A percentile compares a stretch with the other conserved stretches of the same genome.
phyloP scores from a whole-genome alignment of 371 early-diverging fungal species.

The Mucor velutinosus region DNA sequence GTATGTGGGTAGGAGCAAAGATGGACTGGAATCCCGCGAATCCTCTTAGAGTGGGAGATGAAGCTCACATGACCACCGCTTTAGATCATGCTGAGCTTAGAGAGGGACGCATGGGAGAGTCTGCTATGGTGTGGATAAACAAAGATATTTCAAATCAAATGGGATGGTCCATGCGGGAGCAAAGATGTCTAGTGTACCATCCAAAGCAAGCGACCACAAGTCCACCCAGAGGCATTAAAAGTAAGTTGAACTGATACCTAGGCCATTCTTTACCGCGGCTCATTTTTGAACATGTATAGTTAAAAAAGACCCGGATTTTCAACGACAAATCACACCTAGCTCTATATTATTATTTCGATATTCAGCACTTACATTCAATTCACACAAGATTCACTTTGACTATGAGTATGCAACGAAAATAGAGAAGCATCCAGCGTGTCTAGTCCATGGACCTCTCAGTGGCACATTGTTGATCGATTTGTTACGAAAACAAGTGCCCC shows the following conservation, averaged over 20 bases:
- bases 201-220: slow-evolving; percentile 20
- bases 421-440: slow-evolving; percentile 75
- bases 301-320: slow-evolving; percentile 57
- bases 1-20: slow-evolving; percentile 88
- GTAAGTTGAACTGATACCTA: not conserved
- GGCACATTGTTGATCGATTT: slow-evolving; percentile 71
- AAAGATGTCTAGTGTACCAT: slow-evolving; percentile 73
- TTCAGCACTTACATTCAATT: slow-evolving; percentile 86
- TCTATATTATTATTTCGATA: slow-evolving; percentile 80
- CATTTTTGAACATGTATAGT: slow-evolving; percentile 23
- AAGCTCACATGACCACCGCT: slow-evolving; percentile 55
- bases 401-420: slow-evolving; percentile 63
- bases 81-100: slow-evolving; percentile 58
- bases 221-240: slow-evolving; percentile 2
- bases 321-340: slow-evolving; percentile 54
- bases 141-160: slow-evolving; percentile 63
- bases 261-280: not conserved
- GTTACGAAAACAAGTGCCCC: slow-evolving; percentile 44
- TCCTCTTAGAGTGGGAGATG: slow-evolving; percentile 64
- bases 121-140: slow-evolving; percentile 72
- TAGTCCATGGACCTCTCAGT: slow-evolving; percentile 88
- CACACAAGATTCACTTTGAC: slow-evolving; percentile 86
- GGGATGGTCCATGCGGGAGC: slow-evolving; percentile 73
- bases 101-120: slow-evolving; percentile 55
- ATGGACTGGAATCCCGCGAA: slow-evolving; percentile 62